Evolutionary conservation across 352 stramenopile species (phyloP), one percentile per base, ranked within the genome.

Genomic region (Discostella stelligera): DNA sequence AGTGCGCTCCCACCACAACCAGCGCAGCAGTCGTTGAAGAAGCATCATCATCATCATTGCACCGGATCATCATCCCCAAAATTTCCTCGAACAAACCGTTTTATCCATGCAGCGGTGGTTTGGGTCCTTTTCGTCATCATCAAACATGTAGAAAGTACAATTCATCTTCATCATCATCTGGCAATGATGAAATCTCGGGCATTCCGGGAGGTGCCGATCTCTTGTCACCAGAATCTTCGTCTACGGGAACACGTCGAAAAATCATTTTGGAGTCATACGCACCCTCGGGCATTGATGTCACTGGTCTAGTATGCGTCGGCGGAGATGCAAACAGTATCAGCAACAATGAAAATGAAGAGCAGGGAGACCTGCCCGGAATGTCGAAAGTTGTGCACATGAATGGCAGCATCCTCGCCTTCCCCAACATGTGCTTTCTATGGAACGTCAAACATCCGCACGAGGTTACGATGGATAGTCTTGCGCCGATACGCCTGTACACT

Each of bases 381-480:
- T 49, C 77, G 14, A 66, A 32, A 30, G 41, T 84, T 10, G 37
- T 92, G 25, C 84, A 89, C 56, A 84, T 89, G 68, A 80, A 83
- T 58, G 80, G 83, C 23, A 83, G 61, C 3, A 89, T 90, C 13
- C 55, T 91, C 3, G 80, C 56, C 0, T 87, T 92, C 71, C 82
- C 87, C 3, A 46, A 75, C 53, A 52, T 72, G 3, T 90, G 82
- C 53, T 92, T 85, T 63, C 70, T 91, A 18, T 90, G 83, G 84
- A 85, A 88, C 66, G 60, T 85, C 0, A 53, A 21, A 18, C 50
- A 13, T 10, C 37, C 70, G 0, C 53, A 77, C n/a, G 80, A 92
- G 27, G 60, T 91, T 9, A 89, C 84, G 7, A 30, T 86, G 20
- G 84, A 90, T 50, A 84, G 78, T 13, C 54, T 91, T 7, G 64